Conservation (phyloP, 1,139 yeast genomes). For the Geotrichum macrosporum region DNA sequence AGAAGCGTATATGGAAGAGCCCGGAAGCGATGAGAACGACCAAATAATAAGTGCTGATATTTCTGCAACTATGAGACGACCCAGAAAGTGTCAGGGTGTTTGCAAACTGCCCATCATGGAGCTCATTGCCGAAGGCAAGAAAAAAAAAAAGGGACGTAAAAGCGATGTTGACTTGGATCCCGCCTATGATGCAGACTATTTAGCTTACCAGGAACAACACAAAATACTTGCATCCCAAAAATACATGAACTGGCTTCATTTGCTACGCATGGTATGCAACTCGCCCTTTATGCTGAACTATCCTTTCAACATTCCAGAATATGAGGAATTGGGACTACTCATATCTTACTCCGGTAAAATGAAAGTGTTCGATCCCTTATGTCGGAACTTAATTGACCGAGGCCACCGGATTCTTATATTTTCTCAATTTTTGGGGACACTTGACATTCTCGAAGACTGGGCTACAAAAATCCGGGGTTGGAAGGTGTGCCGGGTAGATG, state of each 20-base stretch:
- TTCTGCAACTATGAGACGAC: neutral
- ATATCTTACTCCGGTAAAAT: conserved; percentile 60
- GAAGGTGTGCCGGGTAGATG: conserved; percentile 66
- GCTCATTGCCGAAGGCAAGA: neutral
- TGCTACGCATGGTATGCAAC: conserved; percentile 70
- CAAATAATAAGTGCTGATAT: neutral
- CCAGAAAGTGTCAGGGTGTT: neutral
- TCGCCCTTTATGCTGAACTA: conserved; percentile 95
- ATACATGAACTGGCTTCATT: conserved; percentile 1
- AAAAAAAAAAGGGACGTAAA: neutral
- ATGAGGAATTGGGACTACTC: conserved; percentile 1
- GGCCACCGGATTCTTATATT: conserved; percentile 95
- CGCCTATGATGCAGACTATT: neutral
- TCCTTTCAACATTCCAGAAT: conserved; percentile 80
- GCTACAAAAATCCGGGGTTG: conserved; percentile 45
- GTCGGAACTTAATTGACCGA: conserved; percentile 70
- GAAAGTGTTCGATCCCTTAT: conserved; percentile 69
- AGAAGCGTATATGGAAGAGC: neutral
- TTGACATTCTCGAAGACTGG: conserved; percentile 85
- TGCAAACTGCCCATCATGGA: neutral
- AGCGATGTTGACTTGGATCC: neutral
- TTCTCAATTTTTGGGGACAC: conserved; percentile 96
- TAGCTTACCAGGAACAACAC: neutral
- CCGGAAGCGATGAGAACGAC: neutral
- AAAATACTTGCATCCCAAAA: neutral